Conservation (phyloP, 768 basidiomycete species). For the Gelatoporia subvermispora region DNA sequence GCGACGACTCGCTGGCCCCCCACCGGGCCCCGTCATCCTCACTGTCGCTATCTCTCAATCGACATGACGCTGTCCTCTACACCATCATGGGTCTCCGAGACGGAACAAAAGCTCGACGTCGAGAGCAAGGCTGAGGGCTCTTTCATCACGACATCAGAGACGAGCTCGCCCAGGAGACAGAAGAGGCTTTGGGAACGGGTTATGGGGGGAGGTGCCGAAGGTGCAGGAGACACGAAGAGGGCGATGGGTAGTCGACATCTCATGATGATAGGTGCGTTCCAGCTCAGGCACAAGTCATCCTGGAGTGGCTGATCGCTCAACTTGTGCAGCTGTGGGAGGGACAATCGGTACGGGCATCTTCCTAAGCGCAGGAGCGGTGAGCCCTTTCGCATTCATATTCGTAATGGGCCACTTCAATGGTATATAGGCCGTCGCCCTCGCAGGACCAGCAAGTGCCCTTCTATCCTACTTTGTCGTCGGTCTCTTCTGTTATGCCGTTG, state of each 20-base stretch:
- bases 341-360: slow-evolving; percentile 62
- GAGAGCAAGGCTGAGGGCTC: too few relatives aligned
- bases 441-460: slow-evolving; percentile 59
- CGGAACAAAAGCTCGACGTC: too few relatives aligned
- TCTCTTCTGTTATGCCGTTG: slow-evolving; percentile 54
- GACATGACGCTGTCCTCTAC: too few relatives aligned
- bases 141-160: too few relatives aligned
- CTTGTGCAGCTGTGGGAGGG: slow-evolving; percentile 43
- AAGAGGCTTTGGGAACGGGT: slow-evolving; percentile 19
- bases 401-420: not conserved
- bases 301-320: not conserved
- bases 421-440: slow-evolving; percentile 43
- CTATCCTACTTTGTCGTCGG: slow-evolving; percentile 58
- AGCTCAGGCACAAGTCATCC: not conserved
- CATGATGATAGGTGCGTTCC: slow-evolving; percentile 35
- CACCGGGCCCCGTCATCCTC: too few relatives aligned
- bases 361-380: slow-evolving; percentile 51
- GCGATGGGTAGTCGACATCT: slow-evolving; percentile 37
- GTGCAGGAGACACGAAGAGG: slow-evolving; percentile 29
- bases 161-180: not conserved
- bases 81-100: too few relatives aligned
- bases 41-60: too few relatives aligned
- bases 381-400: slow-evolving; percentile 6
- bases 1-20: too few relatives aligned
- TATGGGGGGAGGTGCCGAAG: slow-evolving; percentile 11